Conservation (phyloP, 192 early-diverging fungal species). For the Spizellomyces punctatus region DNA sequence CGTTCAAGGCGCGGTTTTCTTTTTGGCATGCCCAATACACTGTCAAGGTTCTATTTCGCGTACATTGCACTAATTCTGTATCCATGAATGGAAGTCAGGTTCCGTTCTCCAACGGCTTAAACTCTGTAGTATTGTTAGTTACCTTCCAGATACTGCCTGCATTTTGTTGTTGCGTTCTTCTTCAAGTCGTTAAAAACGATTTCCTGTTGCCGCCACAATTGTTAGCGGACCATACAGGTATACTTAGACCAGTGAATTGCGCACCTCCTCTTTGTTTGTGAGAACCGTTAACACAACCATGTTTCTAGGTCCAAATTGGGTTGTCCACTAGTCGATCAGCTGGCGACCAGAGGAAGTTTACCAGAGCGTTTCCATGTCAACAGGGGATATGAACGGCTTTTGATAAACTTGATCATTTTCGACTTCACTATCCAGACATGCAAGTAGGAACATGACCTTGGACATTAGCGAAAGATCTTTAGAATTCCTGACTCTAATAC, state of each 20-base stretch:
- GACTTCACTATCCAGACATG: no score
- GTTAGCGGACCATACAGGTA: background rate
- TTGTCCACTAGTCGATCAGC: no score
- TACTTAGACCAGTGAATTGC: background rate
- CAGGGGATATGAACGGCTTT: no score
- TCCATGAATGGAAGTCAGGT: background rate
- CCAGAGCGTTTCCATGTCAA: no score
- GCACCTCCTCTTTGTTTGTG: conserved; percentile 27
- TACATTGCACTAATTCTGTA: conserved; percentile 30
- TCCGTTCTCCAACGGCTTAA: background rate
- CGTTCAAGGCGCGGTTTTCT: conserved; percentile 26
- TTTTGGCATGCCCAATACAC: conserved; percentile 33
- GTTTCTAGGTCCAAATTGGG: background rate
- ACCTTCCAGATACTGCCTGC: conserved; percentile 25
- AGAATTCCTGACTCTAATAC: no score
- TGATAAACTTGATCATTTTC: no score
- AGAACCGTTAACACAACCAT: conserved; percentile 29
- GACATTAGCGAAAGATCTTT: no score
- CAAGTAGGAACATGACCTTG: no score
- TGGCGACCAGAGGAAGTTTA: no score
- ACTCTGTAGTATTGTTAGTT: background rate
- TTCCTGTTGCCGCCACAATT: conserved; percentile 16
- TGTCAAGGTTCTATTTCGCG: conserved; percentile 28
- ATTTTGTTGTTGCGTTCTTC: conserved; percentile 30
- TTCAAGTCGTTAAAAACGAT: conserved; percentile 33